These are phyloP conservation scores for Stagonosporopsis tanaceti DNA, from an alignment of 2,329 filamentous ascomycete genomes.

Conservation along the genomic window DNA sequence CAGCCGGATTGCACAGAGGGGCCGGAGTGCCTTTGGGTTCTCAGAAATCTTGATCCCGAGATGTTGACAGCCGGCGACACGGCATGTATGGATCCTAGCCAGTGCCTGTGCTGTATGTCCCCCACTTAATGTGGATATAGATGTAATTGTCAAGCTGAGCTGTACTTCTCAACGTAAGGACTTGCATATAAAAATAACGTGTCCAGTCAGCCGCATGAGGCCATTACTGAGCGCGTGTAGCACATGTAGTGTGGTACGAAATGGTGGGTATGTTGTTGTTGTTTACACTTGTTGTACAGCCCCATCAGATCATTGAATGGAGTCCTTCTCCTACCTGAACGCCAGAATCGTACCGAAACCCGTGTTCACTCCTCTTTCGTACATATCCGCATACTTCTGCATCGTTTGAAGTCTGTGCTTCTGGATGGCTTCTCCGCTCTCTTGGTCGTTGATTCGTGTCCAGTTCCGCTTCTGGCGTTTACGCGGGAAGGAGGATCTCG, in stretches of 20 bases:
- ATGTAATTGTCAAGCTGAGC: neutral
- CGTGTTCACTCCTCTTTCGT: constrained; percentile 3
- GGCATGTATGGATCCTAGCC: neutral
- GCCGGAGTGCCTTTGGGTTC: neutral
- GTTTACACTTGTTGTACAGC: constrained; percentile 26
- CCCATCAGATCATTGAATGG: constrained; percentile 6
- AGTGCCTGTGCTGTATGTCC: too few species aligned
- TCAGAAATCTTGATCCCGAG: neutral
- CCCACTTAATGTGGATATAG: neutral
- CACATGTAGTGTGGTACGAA: neutral
- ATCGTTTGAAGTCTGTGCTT: neutral
- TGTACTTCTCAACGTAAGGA: neutral
- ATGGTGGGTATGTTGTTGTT: constrained; percentile 20
- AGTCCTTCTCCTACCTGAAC: constrained; percentile 23
- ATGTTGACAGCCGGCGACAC: neutral
- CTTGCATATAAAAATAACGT: neutral
- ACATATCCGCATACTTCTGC: neutral
- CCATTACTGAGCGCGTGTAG: neutral
- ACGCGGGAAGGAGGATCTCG: constrained; percentile 60
- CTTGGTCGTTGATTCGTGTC: constrained; percentile 3
- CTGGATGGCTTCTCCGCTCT: neutral
- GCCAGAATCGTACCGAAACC: constrained; percentile 23
- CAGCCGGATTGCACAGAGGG: neutral
- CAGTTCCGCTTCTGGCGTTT: constrained; percentile 30
- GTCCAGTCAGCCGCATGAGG: neutral